Evolutionary conservation across 163 green algal species (phyloP).

Genomic region (Scenedesmus sp.): DNA sequence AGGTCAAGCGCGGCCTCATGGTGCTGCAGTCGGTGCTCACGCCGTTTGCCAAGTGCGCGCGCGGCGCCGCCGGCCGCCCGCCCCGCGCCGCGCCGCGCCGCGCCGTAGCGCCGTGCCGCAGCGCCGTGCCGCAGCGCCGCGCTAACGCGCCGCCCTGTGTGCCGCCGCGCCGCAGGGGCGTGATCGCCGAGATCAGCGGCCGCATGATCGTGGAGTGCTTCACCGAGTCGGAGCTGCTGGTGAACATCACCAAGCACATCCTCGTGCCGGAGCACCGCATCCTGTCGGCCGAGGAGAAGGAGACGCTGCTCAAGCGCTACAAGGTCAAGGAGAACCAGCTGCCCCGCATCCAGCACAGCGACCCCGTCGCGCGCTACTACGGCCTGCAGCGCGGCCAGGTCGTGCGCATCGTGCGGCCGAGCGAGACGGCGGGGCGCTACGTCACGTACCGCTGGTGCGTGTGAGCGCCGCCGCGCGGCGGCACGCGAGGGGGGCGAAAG

Average conservation of each 20-base stretch:
- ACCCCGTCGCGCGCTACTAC: slow-evolving; percentile 97
- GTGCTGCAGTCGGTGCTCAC: slow-evolving; percentile 88
- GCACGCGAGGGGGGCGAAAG: no score
- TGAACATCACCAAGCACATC: slow-evolving; percentile 98
- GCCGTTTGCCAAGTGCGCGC: slow-evolving; percentile 85
- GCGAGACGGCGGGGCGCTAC: slow-evolving; percentile 96
- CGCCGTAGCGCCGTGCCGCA: no score
- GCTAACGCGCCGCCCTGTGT: no score
- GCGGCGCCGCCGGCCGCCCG: slow-evolving; percentile 45
- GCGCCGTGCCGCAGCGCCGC: no score
- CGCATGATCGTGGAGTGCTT: slow-evolving; percentile 76
- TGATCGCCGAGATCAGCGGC: slow-evolving; percentile 43
- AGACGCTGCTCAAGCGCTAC: slow-evolving; percentile 90
- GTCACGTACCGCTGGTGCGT: slow-evolving; percentile 97
- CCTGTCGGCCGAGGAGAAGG: slow-evolving; percentile 90
- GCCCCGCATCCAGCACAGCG: slow-evolving; percentile 83
- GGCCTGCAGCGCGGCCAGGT: slow-evolving; percentile 93
- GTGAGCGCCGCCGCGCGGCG: no score
- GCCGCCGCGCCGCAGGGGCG: slow-evolving; percentile 4
- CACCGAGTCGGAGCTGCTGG: slow-evolving; percentile 89
- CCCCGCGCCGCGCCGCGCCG: no score
- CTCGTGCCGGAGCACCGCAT: slow-evolving; percentile 92
- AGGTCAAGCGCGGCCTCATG: slow-evolving; percentile 88
- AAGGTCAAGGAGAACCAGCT: slow-evolving; percentile 97
- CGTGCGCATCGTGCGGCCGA: slow-evolving; percentile 94